Conservation (phyloP, 2,329 filamentous ascomycete genomes). For the Fusarium sp. region DNA sequence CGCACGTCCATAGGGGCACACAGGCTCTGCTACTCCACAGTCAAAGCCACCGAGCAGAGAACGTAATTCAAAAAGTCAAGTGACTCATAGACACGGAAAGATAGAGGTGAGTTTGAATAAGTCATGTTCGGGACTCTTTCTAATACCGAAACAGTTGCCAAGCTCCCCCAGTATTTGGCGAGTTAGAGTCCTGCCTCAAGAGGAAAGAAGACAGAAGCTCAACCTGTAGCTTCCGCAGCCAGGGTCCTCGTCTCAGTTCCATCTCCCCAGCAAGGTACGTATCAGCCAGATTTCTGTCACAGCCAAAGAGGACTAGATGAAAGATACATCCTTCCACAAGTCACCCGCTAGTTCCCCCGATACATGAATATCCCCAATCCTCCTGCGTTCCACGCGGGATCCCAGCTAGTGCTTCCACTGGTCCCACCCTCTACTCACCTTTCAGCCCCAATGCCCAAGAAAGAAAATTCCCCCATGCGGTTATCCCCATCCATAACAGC, state of each 20-base stretch:
- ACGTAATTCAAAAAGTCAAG: neutral
- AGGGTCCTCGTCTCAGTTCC: conserved; percentile 18
- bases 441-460: conserved; percentile 40
- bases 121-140: conserved; percentile 19
- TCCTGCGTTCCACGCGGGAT: conserved; percentile 37
- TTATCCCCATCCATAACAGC: conserved; percentile 35
- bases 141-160: conserved; percentile 20
- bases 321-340: conserved; percentile 1
- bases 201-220: conserved; percentile 37
- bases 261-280: conserved; percentile 32
- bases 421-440: conserved; percentile 30
- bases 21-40: neutral
- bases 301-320: neutral
- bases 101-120: neutral
- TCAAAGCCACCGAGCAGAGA: neutral
- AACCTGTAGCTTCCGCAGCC: conserved; percentile 33
- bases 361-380: conserved; percentile 38
- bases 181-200: conserved; percentile 32
- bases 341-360: conserved; percentile 26
- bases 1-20: neutral
- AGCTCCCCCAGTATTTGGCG: conserved; percentile 24
- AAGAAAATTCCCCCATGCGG: conserved; percentile 36
- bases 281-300: conserved; percentile 13
- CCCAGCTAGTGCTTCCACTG: conserved; percentile 19
- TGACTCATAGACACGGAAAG: conserved; percentile 20